Percentiles rank a stretch among this genome's conserved stretches.
Evolutionary conservation across 257 asterid genomes (phyloP).

Genomic region (Nicotiana tomentosiformis): DNA sequence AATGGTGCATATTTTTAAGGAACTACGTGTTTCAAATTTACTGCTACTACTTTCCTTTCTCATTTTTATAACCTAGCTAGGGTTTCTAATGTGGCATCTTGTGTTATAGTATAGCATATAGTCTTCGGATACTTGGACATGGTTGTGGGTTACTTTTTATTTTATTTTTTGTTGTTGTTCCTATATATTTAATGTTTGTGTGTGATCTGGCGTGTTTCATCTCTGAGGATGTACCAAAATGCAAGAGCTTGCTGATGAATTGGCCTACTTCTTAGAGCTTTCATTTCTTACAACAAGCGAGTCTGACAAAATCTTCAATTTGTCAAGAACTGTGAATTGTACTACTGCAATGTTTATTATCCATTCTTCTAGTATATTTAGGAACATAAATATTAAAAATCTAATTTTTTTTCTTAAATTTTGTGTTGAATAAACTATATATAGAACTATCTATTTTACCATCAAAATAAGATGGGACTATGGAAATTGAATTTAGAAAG

Average conservation of each 20-base stretch:
- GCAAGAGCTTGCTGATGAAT: not conserved
- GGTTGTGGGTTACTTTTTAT: not conserved
- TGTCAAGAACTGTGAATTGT: not conserved
- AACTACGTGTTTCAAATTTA: not conserved
- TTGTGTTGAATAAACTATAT: not conserved
- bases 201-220: constrained; percentile 7
- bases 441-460: not conserved
- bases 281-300: not conserved
- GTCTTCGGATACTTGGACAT: not conserved
- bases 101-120: not conserved
- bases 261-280: not conserved
- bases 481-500: not conserved
- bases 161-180: not conserved
- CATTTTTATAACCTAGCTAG: constrained; percentile 2
- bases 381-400: too few species aligned
- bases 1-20: constrained; percentile 49
- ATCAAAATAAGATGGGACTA: not conserved
- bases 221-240: not conserved
- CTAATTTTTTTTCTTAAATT: too few species aligned
- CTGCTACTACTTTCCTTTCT: not conserved
- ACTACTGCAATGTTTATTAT: not conserved
- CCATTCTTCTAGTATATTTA: not conserved
- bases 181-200: not conserved
- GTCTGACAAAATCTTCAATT: not conserved
- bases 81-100: constrained; percentile 15